Conservation (phyloP, 805 yeast genomes). For the Candida nanaspora region DNA sequence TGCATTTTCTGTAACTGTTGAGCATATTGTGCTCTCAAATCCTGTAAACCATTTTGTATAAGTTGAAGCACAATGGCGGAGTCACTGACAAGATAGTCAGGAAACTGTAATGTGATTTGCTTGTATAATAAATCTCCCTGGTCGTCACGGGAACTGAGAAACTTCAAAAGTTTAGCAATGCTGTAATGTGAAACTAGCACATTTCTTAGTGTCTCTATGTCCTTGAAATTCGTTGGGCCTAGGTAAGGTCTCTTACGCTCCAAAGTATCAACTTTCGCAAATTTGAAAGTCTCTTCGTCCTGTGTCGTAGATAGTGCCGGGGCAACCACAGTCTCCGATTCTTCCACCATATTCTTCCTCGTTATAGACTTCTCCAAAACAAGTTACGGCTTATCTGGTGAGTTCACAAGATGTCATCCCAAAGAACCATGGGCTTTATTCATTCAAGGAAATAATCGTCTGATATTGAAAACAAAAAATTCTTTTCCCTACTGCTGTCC, state of each 20-base stretch:
- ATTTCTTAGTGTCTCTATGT: conserved; percentile 21
- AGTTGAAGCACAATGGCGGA: conserved; percentile 61
- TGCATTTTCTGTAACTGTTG: background rate
- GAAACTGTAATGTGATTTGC: conserved; percentile 80
- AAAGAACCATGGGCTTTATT: too few species aligned
- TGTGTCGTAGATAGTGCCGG: conserved; percentile 74
- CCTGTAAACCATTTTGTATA: conserved; percentile 33
- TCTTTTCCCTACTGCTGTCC: too few species aligned
- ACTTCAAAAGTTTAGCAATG: conserved; percentile 23
- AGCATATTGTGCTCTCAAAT: background rate
- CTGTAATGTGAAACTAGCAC: conserved; percentile 47
- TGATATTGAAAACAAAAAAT: too few species aligned
- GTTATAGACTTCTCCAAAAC: too few species aligned
- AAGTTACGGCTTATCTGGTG: too few species aligned
- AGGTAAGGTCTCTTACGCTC: conserved; percentile 1
- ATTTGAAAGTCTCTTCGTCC: conserved; percentile 48
- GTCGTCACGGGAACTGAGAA: conserved; percentile 20
- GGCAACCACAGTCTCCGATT: conserved; percentile 32
- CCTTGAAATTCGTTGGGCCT: conserved; percentile 6
- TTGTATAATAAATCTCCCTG: conserved; percentile 27
- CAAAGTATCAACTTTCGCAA: conserved; percentile 31
- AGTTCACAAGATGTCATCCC: too few species aligned
- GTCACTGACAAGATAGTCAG: conserved; percentile 73
- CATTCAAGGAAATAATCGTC: too few species aligned
- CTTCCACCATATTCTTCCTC: conserved; percentile 3